These are phyloP conservation scores for Sphenostylis stenocarpa DNA, from an alignment of 306 rosid genomes.

Conservation along the genomic window DNA sequence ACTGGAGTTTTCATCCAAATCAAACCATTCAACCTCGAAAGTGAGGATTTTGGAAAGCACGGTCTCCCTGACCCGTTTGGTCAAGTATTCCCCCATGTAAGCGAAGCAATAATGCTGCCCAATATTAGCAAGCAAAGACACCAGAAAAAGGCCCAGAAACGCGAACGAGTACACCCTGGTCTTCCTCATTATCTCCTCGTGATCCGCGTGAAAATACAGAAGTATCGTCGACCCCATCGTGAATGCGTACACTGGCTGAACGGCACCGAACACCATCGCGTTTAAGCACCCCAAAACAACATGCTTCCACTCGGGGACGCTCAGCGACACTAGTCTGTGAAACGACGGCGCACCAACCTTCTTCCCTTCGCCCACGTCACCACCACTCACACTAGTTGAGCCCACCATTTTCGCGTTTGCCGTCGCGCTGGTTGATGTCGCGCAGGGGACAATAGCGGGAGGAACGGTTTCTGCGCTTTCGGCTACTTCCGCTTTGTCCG, in stretches of 20 bases:
- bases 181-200: conserved; percentile 37
- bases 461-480: neutral
- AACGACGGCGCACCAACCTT: conserved; percentile 15
- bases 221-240: conserved; percentile 39
- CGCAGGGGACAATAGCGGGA: neutral
- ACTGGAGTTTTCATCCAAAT: conserved; percentile 43
- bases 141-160: conserved; percentile 34
- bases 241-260: conserved; percentile 40
- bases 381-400: too few relatives aligned
- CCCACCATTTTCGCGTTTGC: neutral
- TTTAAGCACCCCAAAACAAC: conserved; percentile 40
- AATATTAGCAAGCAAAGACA: conserved; percentile 32
- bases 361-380: neutral
- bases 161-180: conserved; percentile 6
- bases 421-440: neutral
- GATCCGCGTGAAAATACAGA: conserved; percentile 35
- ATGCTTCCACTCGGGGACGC: conserved; percentile 53
- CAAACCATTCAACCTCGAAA: conserved; percentile 61
- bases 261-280: conserved; percentile 42
- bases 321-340: conserved; percentile 41
- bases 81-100: conserved; percentile 50
- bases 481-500: neutral
- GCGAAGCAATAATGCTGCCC: conserved; percentile 50
- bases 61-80: conserved; percentile 46
- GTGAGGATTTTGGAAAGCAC: conserved; percentile 50